These are phyloP conservation scores for Colletotrichum lini DNA, from an alignment of 2,329 filamentous ascomycete species.

Conservation along the genomic window DNA sequence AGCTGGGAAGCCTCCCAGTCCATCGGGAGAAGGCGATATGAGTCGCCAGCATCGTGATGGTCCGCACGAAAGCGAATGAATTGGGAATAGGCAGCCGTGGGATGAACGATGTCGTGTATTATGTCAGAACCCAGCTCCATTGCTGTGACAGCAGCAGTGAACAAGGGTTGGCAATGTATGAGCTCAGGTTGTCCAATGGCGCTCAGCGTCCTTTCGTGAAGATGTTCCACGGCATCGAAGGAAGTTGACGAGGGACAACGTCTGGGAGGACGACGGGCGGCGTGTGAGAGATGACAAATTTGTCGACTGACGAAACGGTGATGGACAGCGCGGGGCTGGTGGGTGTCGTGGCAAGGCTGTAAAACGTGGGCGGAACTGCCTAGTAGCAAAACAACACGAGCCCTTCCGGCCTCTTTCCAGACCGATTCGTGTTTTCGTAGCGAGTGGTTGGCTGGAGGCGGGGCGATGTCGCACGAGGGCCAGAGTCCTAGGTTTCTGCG, in stretches of 20 bases:
- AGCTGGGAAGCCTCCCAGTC: slow-evolving; percentile 65
- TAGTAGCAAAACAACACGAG: neutral
- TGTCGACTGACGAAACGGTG: slow-evolving; percentile 17
- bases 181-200: slow-evolving; percentile 25
- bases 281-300: slow-evolving; percentile 22
- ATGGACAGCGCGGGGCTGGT: neutral
- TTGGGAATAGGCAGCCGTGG: slow-evolving; percentile 66
- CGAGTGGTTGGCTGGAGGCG: slow-evolving; percentile 11
- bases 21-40: slow-evolving; percentile 12
- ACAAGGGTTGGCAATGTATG: slow-evolving; percentile 38
- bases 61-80: neutral
- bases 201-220: slow-evolving; percentile 18
- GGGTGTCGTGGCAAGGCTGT: neutral
- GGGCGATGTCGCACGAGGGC: slow-evolving; percentile 17
- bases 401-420: neutral
- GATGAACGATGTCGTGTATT: slow-evolving; percentile 71
- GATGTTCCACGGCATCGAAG: slow-evolving; percentile 33
- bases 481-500: neutral
- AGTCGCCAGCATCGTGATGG: slow-evolving; percentile 5
- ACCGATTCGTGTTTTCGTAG: neutral
- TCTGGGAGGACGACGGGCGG: slow-evolving; percentile 17
- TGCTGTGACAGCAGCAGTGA: slow-evolving; percentile 9
- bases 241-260: slow-evolving; percentile 12
- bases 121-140: slow-evolving; percentile 70
- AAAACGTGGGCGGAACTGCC: neutral